These are phyloP conservation scores for Aspergillus sp. DNA, from an alignment of 2,329 filamentous ascomycete genomes.

Conservation along the genomic window DNA sequence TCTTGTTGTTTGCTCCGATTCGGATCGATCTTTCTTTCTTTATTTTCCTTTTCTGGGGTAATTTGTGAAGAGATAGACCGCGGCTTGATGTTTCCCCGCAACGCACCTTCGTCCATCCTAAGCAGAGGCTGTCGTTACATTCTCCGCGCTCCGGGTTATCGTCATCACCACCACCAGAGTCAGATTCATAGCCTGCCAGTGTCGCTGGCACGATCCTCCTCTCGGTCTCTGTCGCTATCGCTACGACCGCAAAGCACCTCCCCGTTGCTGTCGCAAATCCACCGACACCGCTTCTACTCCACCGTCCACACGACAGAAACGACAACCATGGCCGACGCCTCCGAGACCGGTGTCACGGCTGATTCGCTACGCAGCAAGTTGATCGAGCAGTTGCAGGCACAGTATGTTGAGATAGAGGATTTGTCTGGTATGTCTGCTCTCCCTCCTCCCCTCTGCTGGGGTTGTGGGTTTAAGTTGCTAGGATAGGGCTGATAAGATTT, in stretches of 20 bases:
- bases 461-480: too few relatives aligned
- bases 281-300: too few relatives aligned
- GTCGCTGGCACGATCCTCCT: too few relatives aligned
- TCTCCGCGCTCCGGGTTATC: conserved; percentile 17
- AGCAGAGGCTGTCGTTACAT: conserved; percentile 35
- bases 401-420: conserved; percentile 80
- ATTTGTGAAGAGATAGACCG: neutral
- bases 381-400: conserved; percentile 60
- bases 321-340: conserved; percentile 34
- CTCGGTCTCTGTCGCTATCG: too few relatives aligned
- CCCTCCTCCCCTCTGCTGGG: too few relatives aligned
- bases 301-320: too few relatives aligned
- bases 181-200: too few relatives aligned
- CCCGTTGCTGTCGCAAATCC: too few relatives aligned
- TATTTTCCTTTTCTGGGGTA: neutral
- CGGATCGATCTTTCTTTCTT: neutral
- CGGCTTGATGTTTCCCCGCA: conserved; percentile 33
- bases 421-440: conserved; percentile 73
- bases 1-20: too few relatives aligned
- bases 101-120: conserved; percentile 17
- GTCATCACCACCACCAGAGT: conserved; percentile 6
- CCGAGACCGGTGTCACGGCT: conserved; percentile 58
- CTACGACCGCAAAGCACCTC: too few relatives aligned
- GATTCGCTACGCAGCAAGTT: conserved; percentile 62
- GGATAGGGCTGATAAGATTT: neutral